Evolutionary conservation across 2,329 filamentous ascomycete genomes (phyloP), one percentile per base, ranked within the genome.

Genomic region (Exophiala alcalophila): DNA sequence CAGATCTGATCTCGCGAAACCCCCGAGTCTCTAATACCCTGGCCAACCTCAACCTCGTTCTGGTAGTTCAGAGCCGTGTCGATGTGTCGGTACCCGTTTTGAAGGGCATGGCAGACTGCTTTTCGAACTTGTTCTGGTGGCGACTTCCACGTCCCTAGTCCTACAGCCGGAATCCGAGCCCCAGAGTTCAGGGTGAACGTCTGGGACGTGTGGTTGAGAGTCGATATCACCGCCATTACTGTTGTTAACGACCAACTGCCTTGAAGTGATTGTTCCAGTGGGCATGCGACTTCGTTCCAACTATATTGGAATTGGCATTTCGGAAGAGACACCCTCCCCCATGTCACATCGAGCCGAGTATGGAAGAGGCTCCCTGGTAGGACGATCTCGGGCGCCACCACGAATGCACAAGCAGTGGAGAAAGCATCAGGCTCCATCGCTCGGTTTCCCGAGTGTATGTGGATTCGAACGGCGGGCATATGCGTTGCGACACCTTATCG

Each of bases 21-120:
- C 16, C 86, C 86, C 4, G 78, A 86, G 42, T 85, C 81, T 61
- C 80, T 78, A 40, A 94, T 75, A 7, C 84, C 88, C 60, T 81
- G 70, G 51, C 88, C 88, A 11, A 94, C 87, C 64, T 91, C 86
- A 33, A 83, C 76, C 67, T 94, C 88, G 64, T 94, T 90, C 3
- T 32, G 34, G 55, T 77, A 77, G 60, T 68, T 72, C 66, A 72
- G 74, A 31, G 74, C 75, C 52, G 72, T 74, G 57, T 78, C 74
- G 14, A 77, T 62, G 59, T 76, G 73, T 43, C 74, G 65, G 61
- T 77, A 77, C 27, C 74, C 74, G 34, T 60, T 62, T 40, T 66
- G 58, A 27, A 78, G 65, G 10, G 74, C 74, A 59, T 71, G 70
- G 7, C 61, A 62, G 47, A 73, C 71, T 20, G 72, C 72, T 24